Conservation (phyloP, 2,329 filamentous ascomycete species). For the Fusarium denticulatum region DNA sequence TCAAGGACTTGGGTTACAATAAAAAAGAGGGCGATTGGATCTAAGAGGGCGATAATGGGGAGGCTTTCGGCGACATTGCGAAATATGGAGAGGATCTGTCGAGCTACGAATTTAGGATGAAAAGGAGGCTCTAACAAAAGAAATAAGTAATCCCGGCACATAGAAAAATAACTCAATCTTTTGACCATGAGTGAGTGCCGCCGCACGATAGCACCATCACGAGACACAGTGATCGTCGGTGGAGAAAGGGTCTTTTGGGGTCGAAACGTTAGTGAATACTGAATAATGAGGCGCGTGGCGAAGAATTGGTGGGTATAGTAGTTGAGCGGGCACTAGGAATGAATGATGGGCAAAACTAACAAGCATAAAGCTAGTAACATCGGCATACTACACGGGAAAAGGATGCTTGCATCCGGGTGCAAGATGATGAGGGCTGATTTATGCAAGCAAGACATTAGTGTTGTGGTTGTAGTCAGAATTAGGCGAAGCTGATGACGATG, state of each 20-base stretch:
- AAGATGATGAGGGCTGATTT: conserved; percentile 28
- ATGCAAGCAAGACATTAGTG: conserved; percentile 32
- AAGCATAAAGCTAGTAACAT: conserved; percentile 30
- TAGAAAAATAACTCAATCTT: conserved; percentile 15
- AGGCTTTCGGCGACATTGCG: conserved; percentile 9
- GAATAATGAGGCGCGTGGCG: conserved; percentile 28
- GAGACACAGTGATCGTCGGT: conserved; percentile 33
- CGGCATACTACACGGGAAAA: not conserved
- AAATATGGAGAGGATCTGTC: conserved; percentile 11
- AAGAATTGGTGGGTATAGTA: conserved; percentile 6
- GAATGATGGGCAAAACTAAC: conserved; percentile 3
- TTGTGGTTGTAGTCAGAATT: not conserved
- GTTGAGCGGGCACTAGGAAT: conserved; percentile 5
- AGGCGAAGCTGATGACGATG: not conserved
- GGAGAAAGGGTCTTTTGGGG: conserved; percentile 15
- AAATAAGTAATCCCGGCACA: not conserved
- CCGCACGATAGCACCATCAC: conserved; percentile 1
- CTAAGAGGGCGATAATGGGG: not conserved
- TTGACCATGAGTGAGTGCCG: not conserved
- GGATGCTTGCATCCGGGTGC: conserved; percentile 27
- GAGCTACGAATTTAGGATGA: conserved; percentile 1
- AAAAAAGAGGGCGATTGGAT: not conserved
- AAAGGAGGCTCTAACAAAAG: conserved; percentile 9
- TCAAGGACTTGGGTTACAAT: conserved; percentile 63
- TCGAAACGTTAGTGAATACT: not conserved